Evolutionary conservation across 164 flowering plant genomes (phyloP).

Genomic region (Umbellularia californica): DNA sequence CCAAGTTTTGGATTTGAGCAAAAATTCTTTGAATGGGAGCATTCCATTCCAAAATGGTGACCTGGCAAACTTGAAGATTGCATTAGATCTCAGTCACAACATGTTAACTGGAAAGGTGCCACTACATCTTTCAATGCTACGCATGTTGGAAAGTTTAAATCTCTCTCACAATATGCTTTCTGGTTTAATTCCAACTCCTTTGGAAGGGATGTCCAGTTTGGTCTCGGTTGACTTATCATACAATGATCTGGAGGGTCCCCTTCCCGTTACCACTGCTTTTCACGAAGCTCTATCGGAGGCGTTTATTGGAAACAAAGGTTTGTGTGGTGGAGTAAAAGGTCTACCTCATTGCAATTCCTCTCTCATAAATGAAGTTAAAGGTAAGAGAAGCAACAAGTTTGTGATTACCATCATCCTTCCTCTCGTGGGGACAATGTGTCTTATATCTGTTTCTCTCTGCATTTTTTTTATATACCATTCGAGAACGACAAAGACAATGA

Average conservation of each 20-base stretch:
- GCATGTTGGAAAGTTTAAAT: constrained; percentile 36
- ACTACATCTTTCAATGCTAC: constrained; percentile 30
- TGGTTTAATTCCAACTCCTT: constrained; percentile 36
- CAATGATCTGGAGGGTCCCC: constrained; percentile 41
- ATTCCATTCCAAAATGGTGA: constrained; percentile 44
- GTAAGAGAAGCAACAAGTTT: not conserved
- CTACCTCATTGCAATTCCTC: constrained; percentile 23
- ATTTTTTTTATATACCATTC: not conserved
- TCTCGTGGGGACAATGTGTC: not conserved
- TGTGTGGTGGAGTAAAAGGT: constrained; percentile 39
- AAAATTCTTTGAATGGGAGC: constrained; percentile 27
- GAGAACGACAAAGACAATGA: not conserved
- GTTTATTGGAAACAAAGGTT: constrained; percentile 20
- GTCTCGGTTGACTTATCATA: constrained; percentile 41
- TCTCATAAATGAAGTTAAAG: not conserved
- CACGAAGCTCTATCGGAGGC: not conserved
- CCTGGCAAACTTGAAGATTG: constrained; percentile 21
- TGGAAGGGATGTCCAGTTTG: constrained; percentile 26
- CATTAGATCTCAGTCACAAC: constrained; percentile 56
- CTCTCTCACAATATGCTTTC: constrained; percentile 51
- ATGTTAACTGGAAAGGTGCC: constrained; percentile 47
- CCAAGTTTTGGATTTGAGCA: not conserved
- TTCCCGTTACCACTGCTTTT: not conserved
- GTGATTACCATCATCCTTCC: not conserved
- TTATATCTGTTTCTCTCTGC: not conserved